A percentile compares a stretch with the other conserved stretches of the same genome.
These are phyloP conservation scores for Stemphylium beticola DNA, from an alignment of 2,329 filamentous ascomycete species.

Conservation along the genomic window DNA sequence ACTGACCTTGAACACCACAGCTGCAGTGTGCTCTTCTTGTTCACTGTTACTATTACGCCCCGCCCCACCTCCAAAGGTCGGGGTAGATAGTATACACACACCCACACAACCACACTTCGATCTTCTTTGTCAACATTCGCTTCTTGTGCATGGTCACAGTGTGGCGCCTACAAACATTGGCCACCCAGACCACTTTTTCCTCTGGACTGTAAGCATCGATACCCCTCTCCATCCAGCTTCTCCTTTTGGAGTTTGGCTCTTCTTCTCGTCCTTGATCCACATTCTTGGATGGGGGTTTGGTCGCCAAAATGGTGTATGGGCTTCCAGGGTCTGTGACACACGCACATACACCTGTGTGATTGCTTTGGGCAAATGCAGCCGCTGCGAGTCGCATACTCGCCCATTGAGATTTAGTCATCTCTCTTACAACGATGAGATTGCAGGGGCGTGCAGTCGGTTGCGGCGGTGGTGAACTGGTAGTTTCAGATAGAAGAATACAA, in stretches of 20 bases:
- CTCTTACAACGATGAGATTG: background rate
- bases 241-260: constrained; percentile 1
- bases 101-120: background rate
- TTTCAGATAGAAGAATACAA: background rate
- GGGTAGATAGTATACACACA: constrained; percentile 1
- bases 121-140: constrained; percentile 3
- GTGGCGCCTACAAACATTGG: background rate
- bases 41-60: background rate
- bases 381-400: too few relatives aligned
- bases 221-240: constrained; percentile 21
- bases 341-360: too few relatives aligned
- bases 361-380: background rate
- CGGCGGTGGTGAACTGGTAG: background rate
- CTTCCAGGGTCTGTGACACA: too few relatives aligned
- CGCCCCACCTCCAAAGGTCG: background rate
- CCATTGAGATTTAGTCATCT: constrained; percentile 12
- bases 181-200: constrained; percentile 8
- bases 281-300: background rate
- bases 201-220: constrained; percentile 33
- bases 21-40: constrained; percentile 8
- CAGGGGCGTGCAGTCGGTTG: constrained; percentile 1
- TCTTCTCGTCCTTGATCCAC: background rate
- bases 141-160: constrained; percentile 5
- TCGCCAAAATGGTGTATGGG: too few relatives aligned
- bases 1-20: constrained; percentile 9